A percentile compares a stretch with the other conserved stretches of the same genome.
Conservation (phyloP, 2,329 filamentous ascomycete species). For the Claviceps fusiformis region DNA sequence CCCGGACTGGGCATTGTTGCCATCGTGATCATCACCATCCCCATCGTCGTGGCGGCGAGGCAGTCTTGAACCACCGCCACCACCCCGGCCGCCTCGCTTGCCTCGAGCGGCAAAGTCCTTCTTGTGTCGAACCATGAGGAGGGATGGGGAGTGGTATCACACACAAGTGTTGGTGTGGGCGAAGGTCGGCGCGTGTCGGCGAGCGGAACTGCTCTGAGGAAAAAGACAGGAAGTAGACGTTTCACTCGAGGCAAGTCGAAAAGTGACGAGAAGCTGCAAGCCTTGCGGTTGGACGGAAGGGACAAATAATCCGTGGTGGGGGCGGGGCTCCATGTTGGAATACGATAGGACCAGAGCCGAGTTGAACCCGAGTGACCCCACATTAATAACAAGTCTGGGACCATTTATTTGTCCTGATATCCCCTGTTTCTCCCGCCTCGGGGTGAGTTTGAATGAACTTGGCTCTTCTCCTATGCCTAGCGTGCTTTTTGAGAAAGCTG, state of each 20-base stretch:
- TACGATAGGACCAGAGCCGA: neutral
- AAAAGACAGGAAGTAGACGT: neutral
- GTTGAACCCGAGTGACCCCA: neutral
- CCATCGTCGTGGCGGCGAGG: conserved; percentile 33
- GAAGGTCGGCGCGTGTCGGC: no score
- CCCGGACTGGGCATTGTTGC: conserved; percentile 11
- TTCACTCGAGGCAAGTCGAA: no score
- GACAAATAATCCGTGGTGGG: neutral
- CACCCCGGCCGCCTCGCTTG: conserved; percentile 52
- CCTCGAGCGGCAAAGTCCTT: conserved; percentile 68
- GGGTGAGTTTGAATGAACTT: no score
- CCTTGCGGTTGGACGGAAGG: no score
- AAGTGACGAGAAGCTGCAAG: neutral
- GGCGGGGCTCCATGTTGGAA: neutral
- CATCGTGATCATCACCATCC: conserved; percentile 25
- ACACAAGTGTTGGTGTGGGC: no score
- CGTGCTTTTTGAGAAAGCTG: no score
- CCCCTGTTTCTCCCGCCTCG: no score
- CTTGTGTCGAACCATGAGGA: conserved; percentile 97
- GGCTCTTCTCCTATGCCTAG: no score
- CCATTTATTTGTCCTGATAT: no score
- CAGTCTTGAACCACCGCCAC: conserved; percentile 30
- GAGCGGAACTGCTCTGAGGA: neutral
- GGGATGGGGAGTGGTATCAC: conserved; percentile 24
- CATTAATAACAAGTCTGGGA: no score